Percentiles rank a stretch among this genome's conserved stretches.
These are phyloP conservation scores for Penicillium parvum DNA, from an alignment of 495 filamentous ascomycete genomes.

Conservation along the genomic window DNA sequence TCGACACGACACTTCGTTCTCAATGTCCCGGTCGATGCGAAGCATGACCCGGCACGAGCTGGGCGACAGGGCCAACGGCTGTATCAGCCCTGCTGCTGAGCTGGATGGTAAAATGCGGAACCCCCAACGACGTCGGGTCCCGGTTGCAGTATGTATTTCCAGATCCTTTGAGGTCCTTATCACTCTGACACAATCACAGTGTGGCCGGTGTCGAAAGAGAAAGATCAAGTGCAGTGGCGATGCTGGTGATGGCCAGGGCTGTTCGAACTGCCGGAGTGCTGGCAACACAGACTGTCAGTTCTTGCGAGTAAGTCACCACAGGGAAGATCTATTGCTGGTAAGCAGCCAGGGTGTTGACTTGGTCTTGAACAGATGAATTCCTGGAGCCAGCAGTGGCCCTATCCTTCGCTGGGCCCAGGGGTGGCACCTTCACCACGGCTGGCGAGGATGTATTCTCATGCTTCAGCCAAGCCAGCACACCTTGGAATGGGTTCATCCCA, in stretches of 20 bases:
- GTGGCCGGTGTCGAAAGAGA: conserved; percentile 81
- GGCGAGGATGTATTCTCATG: conserved; percentile 21
- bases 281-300: conserved; percentile 71
- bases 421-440: conserved; percentile 16
- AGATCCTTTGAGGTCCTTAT: conserved; percentile 3
- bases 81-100: conserved; percentile 22
- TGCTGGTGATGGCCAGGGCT: conserved; percentile 66
- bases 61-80: conserved; percentile 13
- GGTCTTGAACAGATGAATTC: conserved; percentile 13
- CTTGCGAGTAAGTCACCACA: conserved; percentile 58
- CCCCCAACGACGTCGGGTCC: conserved; percentile 50
- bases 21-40: conserved; percentile 26
- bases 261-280: conserved; percentile 75
- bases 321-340: not conserved
- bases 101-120: conserved; percentile 33
- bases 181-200: conserved; percentile 47
- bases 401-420: conserved; percentile 18
- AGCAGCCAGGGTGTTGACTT: not conserved
- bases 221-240: conserved; percentile 98
- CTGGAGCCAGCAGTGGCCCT: conserved; percentile 29
- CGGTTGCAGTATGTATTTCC: conserved; percentile 60
- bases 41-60: conserved; percentile 25
- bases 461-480: conserved; percentile 12
- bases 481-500: conserved; percentile 18
- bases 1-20: conserved; percentile 16